Conservation (phyloP, 2,329 filamentous ascomycete genomes). For the Didymella pinodella region DNA sequence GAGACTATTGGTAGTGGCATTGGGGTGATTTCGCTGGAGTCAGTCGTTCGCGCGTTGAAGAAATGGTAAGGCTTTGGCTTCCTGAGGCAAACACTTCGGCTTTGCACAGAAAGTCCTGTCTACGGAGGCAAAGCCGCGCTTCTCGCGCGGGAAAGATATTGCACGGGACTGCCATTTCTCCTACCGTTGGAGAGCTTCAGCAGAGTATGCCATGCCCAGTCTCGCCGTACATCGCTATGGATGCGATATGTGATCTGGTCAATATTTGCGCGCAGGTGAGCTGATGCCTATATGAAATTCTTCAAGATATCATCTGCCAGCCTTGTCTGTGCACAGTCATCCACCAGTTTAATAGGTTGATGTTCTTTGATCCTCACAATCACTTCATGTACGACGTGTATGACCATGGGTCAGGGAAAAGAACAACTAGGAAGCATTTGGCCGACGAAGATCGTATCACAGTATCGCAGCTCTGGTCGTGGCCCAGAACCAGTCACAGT, state of each 20-base stretch:
- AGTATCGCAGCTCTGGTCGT: too few relatives aligned
- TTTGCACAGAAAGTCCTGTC: neutral
- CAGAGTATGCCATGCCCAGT: neutral
- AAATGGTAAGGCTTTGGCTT: neutral
- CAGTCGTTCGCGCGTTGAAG: neutral
- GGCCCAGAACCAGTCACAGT: too few relatives aligned
- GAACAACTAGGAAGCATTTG: too few relatives aligned
- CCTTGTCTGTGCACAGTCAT: neutral
- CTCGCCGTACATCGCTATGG: neutral
- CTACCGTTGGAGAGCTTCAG: neutral
- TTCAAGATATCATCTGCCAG: neutral
- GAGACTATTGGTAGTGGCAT: conserved; percentile 1
- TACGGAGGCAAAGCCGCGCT: neutral
- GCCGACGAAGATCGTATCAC: too few relatives aligned
- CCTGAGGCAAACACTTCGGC: neutral
- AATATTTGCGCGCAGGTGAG: neutral
- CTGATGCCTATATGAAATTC: neutral
- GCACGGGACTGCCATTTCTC: neutral
- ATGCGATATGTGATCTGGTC: neutral
- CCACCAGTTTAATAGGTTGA: neutral
- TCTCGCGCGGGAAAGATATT: neutral
- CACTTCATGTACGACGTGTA: too few relatives aligned
- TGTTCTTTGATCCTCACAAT: too few relatives aligned
- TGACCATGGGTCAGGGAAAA: too few relatives aligned
- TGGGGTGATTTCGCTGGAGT: neutral